Conservation (phyloP, 75 land plant genomes). For the Selaginella tamariscina region DNA sequence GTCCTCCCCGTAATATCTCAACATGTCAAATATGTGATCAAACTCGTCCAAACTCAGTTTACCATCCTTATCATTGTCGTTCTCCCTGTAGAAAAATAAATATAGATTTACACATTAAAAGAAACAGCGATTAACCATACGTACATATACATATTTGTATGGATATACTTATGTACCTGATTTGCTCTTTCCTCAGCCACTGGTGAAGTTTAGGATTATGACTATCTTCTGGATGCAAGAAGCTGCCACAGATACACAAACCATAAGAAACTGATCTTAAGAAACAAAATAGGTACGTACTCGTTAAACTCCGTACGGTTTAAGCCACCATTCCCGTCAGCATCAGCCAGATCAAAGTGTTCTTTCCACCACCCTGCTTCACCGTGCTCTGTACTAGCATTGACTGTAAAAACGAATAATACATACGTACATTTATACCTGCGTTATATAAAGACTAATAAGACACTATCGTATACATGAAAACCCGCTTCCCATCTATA, state of each 20-base stretch:
- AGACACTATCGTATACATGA: no score
- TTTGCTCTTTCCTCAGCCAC: constrained; percentile 73
- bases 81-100: constrained; percentile 35
- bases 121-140: no score
- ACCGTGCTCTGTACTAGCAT: constrained; percentile 33
- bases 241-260: constrained; percentile 36
- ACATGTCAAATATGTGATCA: constrained; percentile 57
- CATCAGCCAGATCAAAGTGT: constrained; percentile 86
- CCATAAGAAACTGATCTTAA: not conserved
- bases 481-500: no score
- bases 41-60: constrained; percentile 66
- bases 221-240: constrained; percentile 82
- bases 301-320: constrained; percentile 79
- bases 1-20: constrained; percentile 49
- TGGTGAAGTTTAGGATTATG: constrained; percentile 46
- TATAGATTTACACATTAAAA: not conserved
- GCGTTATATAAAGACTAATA: no score
- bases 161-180: constrained; percentile 39
- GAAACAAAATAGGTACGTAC: constrained; percentile 25
- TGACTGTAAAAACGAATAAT: no score
- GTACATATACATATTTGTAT: no score
- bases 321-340: constrained; percentile 71
- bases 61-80: constrained; percentile 75
- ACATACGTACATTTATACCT: no score
- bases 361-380: constrained; percentile 80